Conservation (phyloP, 192 early-diverging fungal species). For the Radiomyces spectabilis region DNA sequence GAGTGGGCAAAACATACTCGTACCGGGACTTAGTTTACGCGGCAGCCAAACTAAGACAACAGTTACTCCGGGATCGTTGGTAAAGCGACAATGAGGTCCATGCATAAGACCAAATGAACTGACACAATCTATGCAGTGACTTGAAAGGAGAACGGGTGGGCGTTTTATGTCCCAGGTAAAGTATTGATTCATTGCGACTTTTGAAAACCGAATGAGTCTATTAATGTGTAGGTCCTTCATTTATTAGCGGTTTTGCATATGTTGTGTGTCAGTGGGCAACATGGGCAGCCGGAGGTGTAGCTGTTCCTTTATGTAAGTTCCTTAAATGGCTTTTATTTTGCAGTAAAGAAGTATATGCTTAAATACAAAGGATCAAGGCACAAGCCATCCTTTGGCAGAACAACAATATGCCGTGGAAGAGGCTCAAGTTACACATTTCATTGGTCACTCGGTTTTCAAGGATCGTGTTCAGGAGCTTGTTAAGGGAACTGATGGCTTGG, state of each 20-base stretch:
- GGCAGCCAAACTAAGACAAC: conserved; percentile 11
- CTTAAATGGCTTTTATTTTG: neutral
- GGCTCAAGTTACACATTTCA: conserved; percentile 48
- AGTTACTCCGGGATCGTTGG: too few species aligned
- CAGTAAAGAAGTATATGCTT: neutral
- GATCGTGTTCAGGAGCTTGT: conserved; percentile 7
- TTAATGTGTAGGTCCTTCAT: conserved; percentile 35
- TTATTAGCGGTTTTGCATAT: conserved; percentile 57
- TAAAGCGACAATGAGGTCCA: too few species aligned
- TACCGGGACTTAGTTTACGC: conserved; percentile 27
- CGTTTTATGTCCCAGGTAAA: conserved; percentile 36
- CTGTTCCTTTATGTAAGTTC: conserved; percentile 65
- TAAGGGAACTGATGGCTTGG: neutral
- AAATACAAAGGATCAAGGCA: conserved; percentile 27
- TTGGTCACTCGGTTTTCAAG: conserved; percentile 51
- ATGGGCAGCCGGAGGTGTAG: conserved; percentile 75
- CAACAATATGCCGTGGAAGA: conserved; percentile 68
- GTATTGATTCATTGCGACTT: neutral
- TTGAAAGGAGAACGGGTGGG: conserved; percentile 24
- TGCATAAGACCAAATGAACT: too few species aligned
- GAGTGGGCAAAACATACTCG: conserved; percentile 8
- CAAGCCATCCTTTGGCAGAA: conserved; percentile 68
- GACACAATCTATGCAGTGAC: too few species aligned
- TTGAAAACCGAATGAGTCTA: conserved; percentile 3
- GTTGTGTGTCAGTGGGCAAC: conserved; percentile 62